A percentile compares a stretch with the other conserved stretches of the same genome.
These are phyloP conservation scores for Lippia alba DNA, from an alignment of 305 asterid genomes.

Conservation along the genomic window DNA sequence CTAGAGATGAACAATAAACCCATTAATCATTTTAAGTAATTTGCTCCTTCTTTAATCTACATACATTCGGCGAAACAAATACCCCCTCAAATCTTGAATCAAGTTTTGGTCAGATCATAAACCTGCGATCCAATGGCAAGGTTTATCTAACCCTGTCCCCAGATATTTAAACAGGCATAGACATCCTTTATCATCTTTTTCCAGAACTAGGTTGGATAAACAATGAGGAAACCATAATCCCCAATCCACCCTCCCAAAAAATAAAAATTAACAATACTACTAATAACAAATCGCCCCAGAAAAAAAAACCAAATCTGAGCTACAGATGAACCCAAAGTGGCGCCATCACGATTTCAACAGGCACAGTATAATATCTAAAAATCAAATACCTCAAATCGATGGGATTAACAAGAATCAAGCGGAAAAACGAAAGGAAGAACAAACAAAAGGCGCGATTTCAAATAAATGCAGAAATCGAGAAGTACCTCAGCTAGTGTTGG, in stretches of 20 bases:
- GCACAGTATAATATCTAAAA: slow-evolving; percentile 8
- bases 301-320: slow-evolving; percentile 9
- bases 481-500: slow-evolving; percentile 52
- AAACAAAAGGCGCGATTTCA: neutral
- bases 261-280: too few relatives aligned
- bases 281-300: neutral
- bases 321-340: neutral
- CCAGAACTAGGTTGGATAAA: neutral
- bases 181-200: neutral
- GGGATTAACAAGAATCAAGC: neutral
- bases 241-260: neutral
- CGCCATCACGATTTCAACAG: neutral
- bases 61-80: neutral
- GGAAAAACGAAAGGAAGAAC: neutral
- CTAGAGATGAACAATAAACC: neutral
- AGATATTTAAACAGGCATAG: neutral
- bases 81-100: slow-evolving; percentile 17
- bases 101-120: slow-evolving; percentile 1
- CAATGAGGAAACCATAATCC: neutral
- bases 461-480: neutral
- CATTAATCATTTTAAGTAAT: neutral
- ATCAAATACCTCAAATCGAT: neutral
- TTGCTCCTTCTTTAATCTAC: neutral
- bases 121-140: neutral
- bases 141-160: neutral